These are phyloP conservation scores for Amauroascus niger DNA, from an alignment of 2,329 filamentous ascomycete species.

Conservation along the genomic window DNA sequence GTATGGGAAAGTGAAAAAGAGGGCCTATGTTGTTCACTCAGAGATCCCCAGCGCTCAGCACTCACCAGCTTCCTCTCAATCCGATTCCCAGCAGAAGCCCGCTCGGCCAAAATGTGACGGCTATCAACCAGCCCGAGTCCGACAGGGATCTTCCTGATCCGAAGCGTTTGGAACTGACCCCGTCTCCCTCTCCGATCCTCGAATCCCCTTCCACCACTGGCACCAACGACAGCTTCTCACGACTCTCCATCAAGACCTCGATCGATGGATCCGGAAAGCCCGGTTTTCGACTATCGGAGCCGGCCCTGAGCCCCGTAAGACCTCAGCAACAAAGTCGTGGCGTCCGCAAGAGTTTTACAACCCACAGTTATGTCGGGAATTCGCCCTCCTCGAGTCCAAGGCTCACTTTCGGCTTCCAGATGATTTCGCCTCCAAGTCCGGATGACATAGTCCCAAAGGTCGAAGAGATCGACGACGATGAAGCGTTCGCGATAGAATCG, in stretches of 20 bases:
- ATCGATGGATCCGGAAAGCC: conserved; percentile 29
- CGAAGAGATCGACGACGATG: conserved; percentile 45
- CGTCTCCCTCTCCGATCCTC: conserved; percentile 4
- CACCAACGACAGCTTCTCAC: conserved; percentile 25
- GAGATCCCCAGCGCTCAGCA: conserved; percentile 25
- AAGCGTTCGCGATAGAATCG: conserved; percentile 21
- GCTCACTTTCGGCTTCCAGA: conserved; percentile 22
- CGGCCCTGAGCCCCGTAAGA: conserved; percentile 3
- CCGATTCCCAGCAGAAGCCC: conserved; percentile 13
- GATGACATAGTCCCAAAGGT: conserved; percentile 43
- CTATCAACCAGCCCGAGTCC: conserved; percentile 17
- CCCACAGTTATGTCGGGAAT: conserved; percentile 12
- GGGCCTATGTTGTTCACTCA: conserved; percentile 34
- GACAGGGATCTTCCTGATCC: conserved; percentile 21
- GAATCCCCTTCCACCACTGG: conserved; percentile 19
- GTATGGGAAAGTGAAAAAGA: no score
- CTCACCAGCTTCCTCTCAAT: conserved; percentile 19
- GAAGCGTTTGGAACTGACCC: conserved; percentile 10
- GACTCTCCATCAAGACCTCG: conserved; percentile 27
- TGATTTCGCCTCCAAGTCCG: conserved; percentile 20
- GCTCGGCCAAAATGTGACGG: conserved; percentile 13
- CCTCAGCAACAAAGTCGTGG: conserved; percentile 5
- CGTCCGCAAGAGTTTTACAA: conserved; percentile 13
- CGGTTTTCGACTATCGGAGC: conserved; percentile 19
- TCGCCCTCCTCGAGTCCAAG: conserved; percentile 17